These are phyloP conservation scores for Penicillium silybi DNA, from an alignment of 495 filamentous ascomycete genomes.

Conservation along the genomic window DNA sequence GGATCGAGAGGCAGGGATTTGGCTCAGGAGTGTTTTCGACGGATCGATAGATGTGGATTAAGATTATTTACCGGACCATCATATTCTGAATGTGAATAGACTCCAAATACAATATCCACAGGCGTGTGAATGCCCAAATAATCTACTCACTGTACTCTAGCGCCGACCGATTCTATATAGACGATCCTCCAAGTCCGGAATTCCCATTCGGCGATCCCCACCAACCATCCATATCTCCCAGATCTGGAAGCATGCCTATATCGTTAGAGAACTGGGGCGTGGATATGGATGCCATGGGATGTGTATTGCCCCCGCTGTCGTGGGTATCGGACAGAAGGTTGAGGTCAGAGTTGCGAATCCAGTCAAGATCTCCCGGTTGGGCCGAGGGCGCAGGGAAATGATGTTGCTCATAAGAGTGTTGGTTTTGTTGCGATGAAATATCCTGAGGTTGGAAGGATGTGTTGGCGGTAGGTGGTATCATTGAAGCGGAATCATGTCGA, in stretches of 20 bases:
- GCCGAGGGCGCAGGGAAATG: constrained; percentile 1
- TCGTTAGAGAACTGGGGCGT: constrained; percentile 23
- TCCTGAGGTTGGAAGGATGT: constrained; percentile 3
- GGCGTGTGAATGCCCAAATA: too few relatives aligned
- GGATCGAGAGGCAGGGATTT: constrained; percentile 14
- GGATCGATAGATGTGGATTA: constrained; percentile 8
- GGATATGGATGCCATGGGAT: constrained; percentile 5
- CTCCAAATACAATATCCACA: not conserved
- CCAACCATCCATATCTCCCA: constrained; percentile 40
- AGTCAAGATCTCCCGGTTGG: constrained; percentile 30
- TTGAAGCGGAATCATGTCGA: constrained; percentile 1
- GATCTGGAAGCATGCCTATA: constrained; percentile 26
- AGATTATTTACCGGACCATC: not conserved
- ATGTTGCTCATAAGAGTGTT: constrained; percentile 5
- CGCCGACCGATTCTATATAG: constrained; percentile 8
- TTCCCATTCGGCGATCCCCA: constrained; percentile 32
- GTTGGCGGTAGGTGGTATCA: not conserved
- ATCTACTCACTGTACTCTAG: not conserved
- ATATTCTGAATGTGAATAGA: not conserved
- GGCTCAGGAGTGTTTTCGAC: constrained; percentile 20
- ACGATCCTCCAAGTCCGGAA: constrained; percentile 13
- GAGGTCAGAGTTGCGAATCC: constrained; percentile 33
- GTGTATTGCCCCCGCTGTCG: constrained; percentile 1
- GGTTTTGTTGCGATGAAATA: constrained; percentile 4
- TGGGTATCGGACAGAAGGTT: constrained; percentile 29